phyloP scores from a whole-genome alignment of 352 stramenopile species.

The Globisporangium emineosum region DNA sequence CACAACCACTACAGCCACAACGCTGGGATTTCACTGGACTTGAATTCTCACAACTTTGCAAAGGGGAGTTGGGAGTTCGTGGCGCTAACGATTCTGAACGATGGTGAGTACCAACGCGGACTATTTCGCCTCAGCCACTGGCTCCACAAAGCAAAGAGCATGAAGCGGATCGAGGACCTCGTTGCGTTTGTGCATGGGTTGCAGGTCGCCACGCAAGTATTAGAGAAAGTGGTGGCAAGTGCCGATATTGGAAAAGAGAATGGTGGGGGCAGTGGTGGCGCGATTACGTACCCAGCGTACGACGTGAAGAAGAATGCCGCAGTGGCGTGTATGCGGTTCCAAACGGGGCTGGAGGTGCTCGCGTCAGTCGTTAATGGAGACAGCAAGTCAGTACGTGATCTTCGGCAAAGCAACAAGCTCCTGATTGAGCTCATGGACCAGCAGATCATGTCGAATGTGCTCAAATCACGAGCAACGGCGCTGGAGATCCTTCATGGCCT shows the following conservation, averaged over 20 bases:
- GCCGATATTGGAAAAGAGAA: not conserved
- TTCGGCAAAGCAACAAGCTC: not conserved
- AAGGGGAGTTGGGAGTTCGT: constrained; percentile 57
- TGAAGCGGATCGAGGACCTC: constrained; percentile 26
- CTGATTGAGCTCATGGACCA: constrained; percentile 16
- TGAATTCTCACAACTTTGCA: constrained; percentile 15
- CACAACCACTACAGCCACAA: not conserved
- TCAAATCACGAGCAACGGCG: constrained; percentile 7
- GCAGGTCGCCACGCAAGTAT: constrained; percentile 19
- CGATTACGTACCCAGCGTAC: constrained; percentile 45
- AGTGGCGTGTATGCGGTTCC: constrained; percentile 41
- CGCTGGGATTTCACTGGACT: not conserved
- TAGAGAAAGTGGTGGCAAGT: constrained; percentile 9
- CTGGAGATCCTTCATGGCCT: constrained; percentile 15
- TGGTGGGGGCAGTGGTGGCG: not conserved
- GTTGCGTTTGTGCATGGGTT: constrained; percentile 34
- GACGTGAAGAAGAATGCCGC: constrained; percentile 51
- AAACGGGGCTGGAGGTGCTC: constrained; percentile 24
- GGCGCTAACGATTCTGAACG: constrained; percentile 41
- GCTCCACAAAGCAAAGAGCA: constrained; percentile 26
- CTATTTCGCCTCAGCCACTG: constrained; percentile 42
- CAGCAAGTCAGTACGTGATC: not conserved
- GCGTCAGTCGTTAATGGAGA: not conserved
- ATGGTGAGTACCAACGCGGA: constrained; percentile 44
- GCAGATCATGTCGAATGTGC: constrained; percentile 16